A percentile compares a stretch with the other conserved stretches of the same genome.
Evolutionary conservation across 345 rosid genomes (phyloP).

Genomic region (Physaria fendleri): DNA sequence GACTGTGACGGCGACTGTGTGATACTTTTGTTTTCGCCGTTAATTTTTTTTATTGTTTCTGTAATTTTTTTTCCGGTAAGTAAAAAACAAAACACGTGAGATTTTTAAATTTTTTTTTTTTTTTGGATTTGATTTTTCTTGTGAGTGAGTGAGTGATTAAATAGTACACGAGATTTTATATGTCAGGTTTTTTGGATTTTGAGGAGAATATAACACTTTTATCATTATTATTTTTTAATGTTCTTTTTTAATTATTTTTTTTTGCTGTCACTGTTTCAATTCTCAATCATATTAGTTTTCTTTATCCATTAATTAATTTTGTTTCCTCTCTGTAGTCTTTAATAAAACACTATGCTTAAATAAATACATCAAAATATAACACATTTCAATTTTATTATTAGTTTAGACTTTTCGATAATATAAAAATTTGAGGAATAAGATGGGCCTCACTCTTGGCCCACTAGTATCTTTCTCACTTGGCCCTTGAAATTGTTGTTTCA

Average conservation of each 20-base stretch:
- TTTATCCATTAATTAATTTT: constrained; percentile 11
- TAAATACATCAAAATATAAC: background rate
- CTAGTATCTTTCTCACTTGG: constrained; percentile 16
- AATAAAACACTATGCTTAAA: background rate
- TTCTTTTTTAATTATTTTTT: background rate
- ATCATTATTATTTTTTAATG: constrained; percentile 9
- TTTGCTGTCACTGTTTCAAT: constrained; percentile 21
- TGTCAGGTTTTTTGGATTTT: constrained; percentile 35
- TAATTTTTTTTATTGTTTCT: background rate
- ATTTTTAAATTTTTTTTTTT: constrained; percentile 21
- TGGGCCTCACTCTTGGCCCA: constrained; percentile 29
- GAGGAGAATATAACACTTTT: constrained; percentile 32
- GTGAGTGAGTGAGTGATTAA: constrained; percentile 59
- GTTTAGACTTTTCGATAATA: background rate
- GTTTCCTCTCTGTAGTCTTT: background rate
- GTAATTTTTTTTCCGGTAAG: constrained; percentile 21
- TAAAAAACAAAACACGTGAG: constrained; percentile 39
- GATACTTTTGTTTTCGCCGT: constrained; percentile 34
- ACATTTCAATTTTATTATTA: background rate
- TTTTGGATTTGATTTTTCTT: constrained; percentile 44
- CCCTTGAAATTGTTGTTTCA: constrained; percentile 16
- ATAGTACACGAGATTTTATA: constrained; percentile 33
- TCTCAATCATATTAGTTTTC: constrained; percentile 23
- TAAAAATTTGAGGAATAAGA: background rate
- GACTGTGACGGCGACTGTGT: constrained; percentile 44